These are phyloP conservation scores for Cyphellophora attinorum DNA, from an alignment of 2,329 filamentous ascomycete species.

Conservation along the genomic window DNA sequence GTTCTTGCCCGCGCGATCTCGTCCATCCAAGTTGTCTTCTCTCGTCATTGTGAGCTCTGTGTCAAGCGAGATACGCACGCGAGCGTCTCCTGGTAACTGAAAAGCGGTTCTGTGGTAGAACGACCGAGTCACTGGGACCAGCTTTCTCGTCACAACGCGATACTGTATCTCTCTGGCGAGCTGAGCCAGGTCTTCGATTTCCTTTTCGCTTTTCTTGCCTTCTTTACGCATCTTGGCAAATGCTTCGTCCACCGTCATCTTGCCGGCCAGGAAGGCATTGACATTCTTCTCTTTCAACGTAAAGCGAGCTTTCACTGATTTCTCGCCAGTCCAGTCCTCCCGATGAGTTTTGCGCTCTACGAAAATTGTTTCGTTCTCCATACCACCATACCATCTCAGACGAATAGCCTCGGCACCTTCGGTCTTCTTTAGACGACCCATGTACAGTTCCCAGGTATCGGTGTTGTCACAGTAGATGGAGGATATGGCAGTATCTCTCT, in stretches of 20 bases:
- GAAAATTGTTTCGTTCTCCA: slow-evolving; percentile 92
- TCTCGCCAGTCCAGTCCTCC: slow-evolving; percentile 98
- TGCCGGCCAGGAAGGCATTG: slow-evolving; percentile 77
- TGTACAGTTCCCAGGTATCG: slow-evolving; percentile 86
- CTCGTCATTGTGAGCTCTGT: slow-evolving; percentile 92
- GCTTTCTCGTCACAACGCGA: slow-evolving; percentile 74
- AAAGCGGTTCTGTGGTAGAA: slow-evolving; percentile 99
- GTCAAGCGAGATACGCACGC: slow-evolving; percentile 92
- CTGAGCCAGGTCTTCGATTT: slow-evolving; percentile 80
- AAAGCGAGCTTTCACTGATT: slow-evolving; percentile 96
- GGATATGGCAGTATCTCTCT: slow-evolving; percentile 84
- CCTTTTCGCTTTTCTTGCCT: slow-evolving; percentile 84
- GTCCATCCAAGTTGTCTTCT: slow-evolving; percentile 87
- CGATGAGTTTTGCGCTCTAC: slow-evolving; percentile 96
- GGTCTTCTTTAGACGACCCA: slow-evolving; percentile 91
- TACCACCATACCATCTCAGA: slow-evolving; percentile 92
- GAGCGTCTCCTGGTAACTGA: slow-evolving; percentile 89
- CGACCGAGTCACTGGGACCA: slow-evolving; percentile 81
- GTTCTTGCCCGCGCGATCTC: slow-evolving; percentile 67
- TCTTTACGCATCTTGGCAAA: slow-evolving; percentile 96
- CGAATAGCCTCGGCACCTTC: slow-evolving; percentile 96
- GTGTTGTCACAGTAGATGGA: slow-evolving; percentile 98
- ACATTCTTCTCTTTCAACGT: slow-evolving; percentile 94
- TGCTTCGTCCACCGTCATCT: slow-evolving; percentile 74
- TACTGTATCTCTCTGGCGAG: slow-evolving; percentile 90